Base-by-base conservation (phyloP, 352 stramenopile species). In the Hyaloperonospora arabidopsidis region DNA sequence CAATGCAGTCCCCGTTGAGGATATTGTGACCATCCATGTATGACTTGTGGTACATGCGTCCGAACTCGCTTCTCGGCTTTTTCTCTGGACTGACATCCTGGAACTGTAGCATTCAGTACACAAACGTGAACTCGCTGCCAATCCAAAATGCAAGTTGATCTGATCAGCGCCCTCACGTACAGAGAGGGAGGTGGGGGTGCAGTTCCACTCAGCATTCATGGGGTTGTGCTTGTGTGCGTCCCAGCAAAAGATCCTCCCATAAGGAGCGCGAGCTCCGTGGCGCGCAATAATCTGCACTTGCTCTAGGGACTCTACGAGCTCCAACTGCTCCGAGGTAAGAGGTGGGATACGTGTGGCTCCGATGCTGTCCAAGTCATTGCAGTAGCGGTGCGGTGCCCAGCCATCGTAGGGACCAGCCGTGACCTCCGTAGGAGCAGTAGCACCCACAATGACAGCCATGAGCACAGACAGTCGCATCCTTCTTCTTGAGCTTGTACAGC, bases 271-370 rank as follows among this genome's bases (percentile, higher is more conserved):
- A 3, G 74, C 80, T 10, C 84, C 84, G 45, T 93, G 84, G 8
- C 84, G 79, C 17, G 79, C 72, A n/a, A 93, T 74, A 22, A 93
- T 76, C 67, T 93, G 83, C 46, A 90, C 80, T 67, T 91, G 79
- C 57, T 86, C 73, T 23, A 93, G 65, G n/a, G 74, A 89, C 50
- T 75, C 71, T 6, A 93, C 74, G n/a, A 61, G 65, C 21, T 62
- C 59, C 43, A 66, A 52, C 54, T 90, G 80, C 47, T 85, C 65
- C 6, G 64, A 28, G n/a, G 64, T 76, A 41, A 93, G 59, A 32
- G 80, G 76, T 43, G 61, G 57, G 55, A 93, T 88, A 36, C 66
- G 68, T 32, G 74, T 63, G 19, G 61, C 61, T 18, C 75, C 76
- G 57, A 91, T 90, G 61, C 60, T 53, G 15, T 78, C 63, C 23